Evolutionary conservation across 2,329 filamentous ascomycete genomes (phyloP).

Genomic region (Penicillium frequentans): DNA sequence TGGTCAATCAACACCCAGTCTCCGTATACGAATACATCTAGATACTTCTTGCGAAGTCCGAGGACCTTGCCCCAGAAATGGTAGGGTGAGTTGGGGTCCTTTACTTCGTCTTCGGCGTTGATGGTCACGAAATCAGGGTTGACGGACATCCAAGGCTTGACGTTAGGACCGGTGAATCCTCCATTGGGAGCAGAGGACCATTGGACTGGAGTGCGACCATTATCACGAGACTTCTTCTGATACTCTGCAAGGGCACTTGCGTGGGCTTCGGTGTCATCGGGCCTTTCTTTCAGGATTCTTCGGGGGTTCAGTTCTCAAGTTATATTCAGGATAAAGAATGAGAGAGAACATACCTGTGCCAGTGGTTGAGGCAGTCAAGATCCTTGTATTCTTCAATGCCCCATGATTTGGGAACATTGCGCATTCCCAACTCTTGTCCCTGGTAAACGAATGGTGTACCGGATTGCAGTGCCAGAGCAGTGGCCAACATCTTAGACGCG

Average conservation of each 20-base stretch:
- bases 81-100: conserved; percentile 52
- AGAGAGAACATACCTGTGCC: conserved; percentile 42
- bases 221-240: conserved; percentile 57
- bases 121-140: conserved; percentile 63
- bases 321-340: no score
- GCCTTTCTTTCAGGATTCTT: conserved; percentile 33
- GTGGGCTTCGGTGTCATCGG: conserved; percentile 29
- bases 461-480: conserved; percentile 57
- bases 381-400: conserved; percentile 67
- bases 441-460: conserved; percentile 70
- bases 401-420: conserved; percentile 63
- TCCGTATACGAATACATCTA: conserved; percentile 67
- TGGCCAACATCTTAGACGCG: conserved; percentile 61
- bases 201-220: conserved; percentile 70
- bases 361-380: conserved; percentile 61
- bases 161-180: conserved; percentile 60
- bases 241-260: conserved; percentile 34
- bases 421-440: conserved; percentile 68
- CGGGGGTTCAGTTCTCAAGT: neutral
- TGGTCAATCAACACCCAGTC: conserved; percentile 58
- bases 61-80: conserved; percentile 63
- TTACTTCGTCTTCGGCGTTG: conserved; percentile 57
- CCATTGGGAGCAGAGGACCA: conserved; percentile 63
- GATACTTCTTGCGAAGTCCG: conserved; percentile 59
- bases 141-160: conserved; percentile 68